Percentiles rank a stretch among this genome's conserved stretches.
Evolutionary conservation across 2,329 filamentous ascomycete species (phyloP).

Genomic region (Fusarium devonianum): DNA sequence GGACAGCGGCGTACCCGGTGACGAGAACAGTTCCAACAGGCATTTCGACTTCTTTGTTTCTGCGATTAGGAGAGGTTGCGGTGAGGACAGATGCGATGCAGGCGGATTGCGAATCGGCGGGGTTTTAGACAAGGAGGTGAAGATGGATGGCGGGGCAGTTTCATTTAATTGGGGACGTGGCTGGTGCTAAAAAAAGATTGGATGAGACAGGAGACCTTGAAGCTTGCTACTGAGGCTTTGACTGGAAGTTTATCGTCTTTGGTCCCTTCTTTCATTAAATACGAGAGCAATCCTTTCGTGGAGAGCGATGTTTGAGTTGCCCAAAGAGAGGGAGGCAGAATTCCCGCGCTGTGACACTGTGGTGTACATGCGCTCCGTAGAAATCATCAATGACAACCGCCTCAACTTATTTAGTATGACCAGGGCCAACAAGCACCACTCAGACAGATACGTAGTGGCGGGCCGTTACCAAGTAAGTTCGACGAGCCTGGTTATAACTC

Average conservation of each 20-base stretch:
- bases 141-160: slow-evolving; percentile 30
- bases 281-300: too few relatives aligned
- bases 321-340: too few relatives aligned
- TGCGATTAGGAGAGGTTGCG: slow-evolving; percentile 23
- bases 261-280: not conserved
- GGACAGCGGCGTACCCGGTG: slow-evolving; percentile 71
- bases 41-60: slow-evolving; percentile 60
- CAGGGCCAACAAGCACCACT: too few relatives aligned
- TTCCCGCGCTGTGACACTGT: too few relatives aligned
- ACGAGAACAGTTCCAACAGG: slow-evolving; percentile 87
- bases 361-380: too few relatives aligned
- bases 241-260: too few relatives aligned
- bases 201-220: slow-evolving; percentile 14
- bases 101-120: slow-evolving; percentile 24
- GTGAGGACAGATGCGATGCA: slow-evolving; percentile 23
- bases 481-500: not conserved
- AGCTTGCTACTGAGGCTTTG: slow-evolving; percentile 15
- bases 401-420: too few relatives aligned
- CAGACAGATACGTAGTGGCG: too few relatives aligned
- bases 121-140: slow-evolving; percentile 22
- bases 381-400: not conserved
- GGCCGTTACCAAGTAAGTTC: slow-evolving; percentile 8
- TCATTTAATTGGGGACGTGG: slow-evolving; percentile 15
- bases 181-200: slow-evolving; percentile 9
- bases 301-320: too few relatives aligned